Conservation (phyloP, 495 filamentous ascomycete species). For the Monascus purpureus region DNA sequence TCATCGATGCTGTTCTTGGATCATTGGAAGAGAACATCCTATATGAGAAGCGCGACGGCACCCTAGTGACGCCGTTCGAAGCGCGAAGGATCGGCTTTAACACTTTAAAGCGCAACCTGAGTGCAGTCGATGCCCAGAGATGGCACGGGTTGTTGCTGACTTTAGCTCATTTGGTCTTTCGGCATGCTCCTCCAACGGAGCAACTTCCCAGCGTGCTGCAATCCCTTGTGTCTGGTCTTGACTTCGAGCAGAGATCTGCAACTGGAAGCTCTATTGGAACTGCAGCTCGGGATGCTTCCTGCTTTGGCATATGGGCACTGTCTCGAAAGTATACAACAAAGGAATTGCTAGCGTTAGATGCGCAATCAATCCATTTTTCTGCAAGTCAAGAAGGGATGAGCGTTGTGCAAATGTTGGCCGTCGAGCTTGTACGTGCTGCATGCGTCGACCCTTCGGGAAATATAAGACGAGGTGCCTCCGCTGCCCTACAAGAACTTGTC, state of each 20-base stretch:
- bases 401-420: conserved; percentile 63
- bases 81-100: conserved; percentile 17
- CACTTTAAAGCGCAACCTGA: conserved; percentile 42
- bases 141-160: conserved; percentile 92
- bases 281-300: conserved; percentile 92
- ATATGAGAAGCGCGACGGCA: conserved; percentile 35
- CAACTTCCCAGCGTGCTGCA: conserved; percentile 57
- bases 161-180: conserved; percentile 70
- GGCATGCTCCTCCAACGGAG: conserved; percentile 51
- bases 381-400: conserved; percentile 14
- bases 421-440: conserved; percentile 64
- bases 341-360: conserved; percentile 53
- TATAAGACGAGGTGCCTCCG: conserved; percentile 80
- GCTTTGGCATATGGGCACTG: conserved; percentile 88
- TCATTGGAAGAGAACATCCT: conserved; percentile 64
- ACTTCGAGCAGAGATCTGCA: conserved; percentile 71
- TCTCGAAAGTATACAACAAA: conserved; percentile 73
- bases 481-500: conserved; percentile 86
- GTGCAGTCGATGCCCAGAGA: conserved; percentile 58
- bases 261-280: conserved; percentile 74
- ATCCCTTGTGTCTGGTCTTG: conserved; percentile 56
- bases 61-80: conserved; percentile 21
- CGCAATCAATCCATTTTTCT: conserved; percentile 17
- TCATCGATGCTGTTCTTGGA: conserved; percentile 72
- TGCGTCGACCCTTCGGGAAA: conserved; percentile 86